phyloP scores from a whole-genome alignment of 805 yeast species.

The Metschnikowia colocasiae region DNA sequence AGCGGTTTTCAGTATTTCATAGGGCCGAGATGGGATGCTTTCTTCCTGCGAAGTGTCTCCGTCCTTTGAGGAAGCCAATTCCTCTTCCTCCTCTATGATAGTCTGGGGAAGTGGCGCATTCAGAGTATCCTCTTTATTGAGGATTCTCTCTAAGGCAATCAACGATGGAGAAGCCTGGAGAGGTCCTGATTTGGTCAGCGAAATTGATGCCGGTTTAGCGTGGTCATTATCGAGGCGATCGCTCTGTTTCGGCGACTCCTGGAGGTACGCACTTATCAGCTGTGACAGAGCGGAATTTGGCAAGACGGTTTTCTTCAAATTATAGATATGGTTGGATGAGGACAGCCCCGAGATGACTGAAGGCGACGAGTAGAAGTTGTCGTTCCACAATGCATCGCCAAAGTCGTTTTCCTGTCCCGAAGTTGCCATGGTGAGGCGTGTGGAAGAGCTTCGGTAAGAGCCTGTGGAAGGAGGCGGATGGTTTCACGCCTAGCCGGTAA shows the following conservation, averaged over 20 bases:
- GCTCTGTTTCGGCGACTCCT: constrained; percentile 4
- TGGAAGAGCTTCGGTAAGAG: not conserved
- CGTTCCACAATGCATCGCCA: constrained; percentile 33
- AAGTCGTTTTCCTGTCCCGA: constrained; percentile 18
- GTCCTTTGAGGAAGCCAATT: not conserved
- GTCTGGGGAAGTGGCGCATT: constrained; percentile 3
- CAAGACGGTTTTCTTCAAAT: constrained; percentile 26
- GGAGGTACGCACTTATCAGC: constrained; percentile 21
- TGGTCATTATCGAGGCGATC: not conserved
- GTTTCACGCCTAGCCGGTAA: not conserved
- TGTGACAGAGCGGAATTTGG: constrained; percentile 25
- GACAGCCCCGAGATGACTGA: constrained; percentile 19
- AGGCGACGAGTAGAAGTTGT: constrained; percentile 32
- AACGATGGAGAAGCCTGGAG: constrained; percentile 5
- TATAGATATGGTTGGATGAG: constrained; percentile 23
- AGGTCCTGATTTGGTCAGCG: not conserved
- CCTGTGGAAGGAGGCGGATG: not conserved
- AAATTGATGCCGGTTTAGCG: not conserved
- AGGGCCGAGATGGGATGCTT: not conserved
- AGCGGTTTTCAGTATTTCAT: constrained; percentile 18
- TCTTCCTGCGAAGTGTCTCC: not conserved
- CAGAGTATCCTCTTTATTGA: not conserved
- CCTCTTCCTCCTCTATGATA: constrained; percentile 5
- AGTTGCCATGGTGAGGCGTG: constrained; percentile 7
- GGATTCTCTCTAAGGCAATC: constrained; percentile 3